These are phyloP conservation scores for Cordyceps sp. DNA, from an alignment of 2,329 filamentous ascomycete genomes.

Conservation along the genomic window DNA sequence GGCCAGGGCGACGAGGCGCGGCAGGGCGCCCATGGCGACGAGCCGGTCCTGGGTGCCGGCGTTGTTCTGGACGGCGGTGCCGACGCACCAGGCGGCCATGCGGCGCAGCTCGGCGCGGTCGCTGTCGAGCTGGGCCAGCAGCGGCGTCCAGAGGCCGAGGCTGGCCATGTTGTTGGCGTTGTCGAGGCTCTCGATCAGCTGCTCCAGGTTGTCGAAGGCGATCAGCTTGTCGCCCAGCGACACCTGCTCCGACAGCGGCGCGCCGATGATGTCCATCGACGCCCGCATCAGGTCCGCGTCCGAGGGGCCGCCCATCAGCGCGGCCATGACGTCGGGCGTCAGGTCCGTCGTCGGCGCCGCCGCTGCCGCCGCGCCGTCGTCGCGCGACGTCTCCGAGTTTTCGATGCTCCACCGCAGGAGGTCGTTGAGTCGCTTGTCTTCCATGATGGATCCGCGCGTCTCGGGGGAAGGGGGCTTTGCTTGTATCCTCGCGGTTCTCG, in stretches of 20 bases:
- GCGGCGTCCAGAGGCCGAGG: constrained; percentile 65
- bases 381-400: constrained; percentile 21
- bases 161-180: constrained; percentile 88
- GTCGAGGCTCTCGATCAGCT: constrained; percentile 81
- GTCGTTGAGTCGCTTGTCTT: constrained; percentile 47
- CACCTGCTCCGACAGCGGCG: constrained; percentile 41
- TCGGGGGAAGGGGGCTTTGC: neutral
- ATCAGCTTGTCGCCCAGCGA: constrained; percentile 60
- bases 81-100: constrained; percentile 88
- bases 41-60: constrained; percentile 62
- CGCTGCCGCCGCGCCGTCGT: constrained; percentile 13
- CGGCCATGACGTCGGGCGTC: constrained; percentile 52
- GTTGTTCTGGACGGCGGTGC: constrained; percentile 95
- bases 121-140: constrained; percentile 53
- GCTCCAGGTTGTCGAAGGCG: constrained; percentile 91
- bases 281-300: constrained; percentile 87
- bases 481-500: neutral
- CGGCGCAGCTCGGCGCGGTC: constrained; percentile 56
- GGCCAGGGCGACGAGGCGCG: constrained; percentile 49
- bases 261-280: constrained; percentile 60
- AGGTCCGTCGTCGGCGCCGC: constrained; percentile 25
- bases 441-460: constrained; percentile 11
- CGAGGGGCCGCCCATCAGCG: constrained; percentile 69
- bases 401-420: constrained; percentile 64
- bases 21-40: constrained; percentile 47